These are phyloP conservation scores for Penicillium macrosclerotiorum DNA, from an alignment of 495 filamentous ascomycete species.

Conservation along the genomic window DNA sequence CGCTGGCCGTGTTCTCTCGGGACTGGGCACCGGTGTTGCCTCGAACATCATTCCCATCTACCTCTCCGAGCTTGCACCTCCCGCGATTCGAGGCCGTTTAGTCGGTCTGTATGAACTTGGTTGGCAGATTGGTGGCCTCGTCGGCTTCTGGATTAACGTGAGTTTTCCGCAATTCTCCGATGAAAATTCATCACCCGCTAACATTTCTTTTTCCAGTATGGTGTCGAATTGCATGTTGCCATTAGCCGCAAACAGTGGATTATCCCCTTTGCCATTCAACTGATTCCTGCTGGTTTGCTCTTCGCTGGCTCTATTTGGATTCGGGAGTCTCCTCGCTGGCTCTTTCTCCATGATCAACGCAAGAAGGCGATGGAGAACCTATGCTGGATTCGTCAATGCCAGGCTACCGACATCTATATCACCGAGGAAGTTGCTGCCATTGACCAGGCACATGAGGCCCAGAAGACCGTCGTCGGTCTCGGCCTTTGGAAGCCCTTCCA, in stretches of 20 bases:
- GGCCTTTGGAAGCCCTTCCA: conserved; percentile 70
- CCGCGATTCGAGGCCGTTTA: conserved; percentile 75
- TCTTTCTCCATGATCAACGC: conserved; percentile 47
- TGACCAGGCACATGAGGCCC: conserved; percentile 57
- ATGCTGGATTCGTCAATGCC: conserved; percentile 63
- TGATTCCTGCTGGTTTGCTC: conserved; percentile 52
- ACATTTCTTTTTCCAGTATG: conserved; percentile 29
- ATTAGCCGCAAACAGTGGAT: conserved; percentile 49
- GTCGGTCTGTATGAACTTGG: conserved; percentile 75
- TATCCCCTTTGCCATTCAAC: conserved; percentile 57
- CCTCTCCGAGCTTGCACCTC: conserved; percentile 75
- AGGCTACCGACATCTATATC: conserved; percentile 61
- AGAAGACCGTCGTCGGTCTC: conserved; percentile 51
- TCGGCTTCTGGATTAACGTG: conserved; percentile 71
- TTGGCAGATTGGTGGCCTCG: conserved; percentile 71
- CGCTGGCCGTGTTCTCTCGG: conserved; percentile 69
- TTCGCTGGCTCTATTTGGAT: conserved; percentile 48
- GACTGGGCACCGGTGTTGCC: conserved; percentile 73
- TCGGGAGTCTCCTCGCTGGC: conserved; percentile 59
- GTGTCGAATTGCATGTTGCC: conserved; percentile 33
- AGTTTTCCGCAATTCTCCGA: conserved; percentile 19
- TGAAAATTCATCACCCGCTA: conserved; percentile 7
- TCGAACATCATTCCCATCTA: conserved; percentile 78
- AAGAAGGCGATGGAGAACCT: conserved; percentile 59
- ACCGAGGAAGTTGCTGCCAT: conserved; percentile 65